Conservation (phyloP, 139 green algal genomes). For the Chlorella vulgaris region DNA sequence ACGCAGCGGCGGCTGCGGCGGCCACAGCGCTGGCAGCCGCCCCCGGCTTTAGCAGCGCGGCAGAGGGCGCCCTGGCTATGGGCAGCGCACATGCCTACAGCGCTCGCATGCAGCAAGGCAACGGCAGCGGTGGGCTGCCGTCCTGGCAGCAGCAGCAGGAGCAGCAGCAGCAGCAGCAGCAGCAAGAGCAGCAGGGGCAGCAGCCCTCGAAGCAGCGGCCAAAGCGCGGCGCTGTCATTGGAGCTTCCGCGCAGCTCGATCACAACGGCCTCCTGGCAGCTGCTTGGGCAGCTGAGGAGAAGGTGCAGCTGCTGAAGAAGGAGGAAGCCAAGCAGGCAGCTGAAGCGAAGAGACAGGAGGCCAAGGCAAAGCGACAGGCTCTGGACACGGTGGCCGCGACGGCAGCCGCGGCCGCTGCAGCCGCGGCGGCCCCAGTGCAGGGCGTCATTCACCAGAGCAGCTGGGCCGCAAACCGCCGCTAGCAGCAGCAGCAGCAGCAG, state of each 20-base stretch:
- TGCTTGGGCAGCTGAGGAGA: slow-evolving; percentile 15
- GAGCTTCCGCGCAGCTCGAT: slow-evolving; percentile 65
- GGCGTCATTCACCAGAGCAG: too few relatives aligned
- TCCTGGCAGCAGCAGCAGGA: background rate
- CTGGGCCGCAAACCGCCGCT: background rate
- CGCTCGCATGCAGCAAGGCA: background rate
- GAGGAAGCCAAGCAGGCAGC: slow-evolving; percentile 18
- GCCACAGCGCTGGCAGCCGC: background rate
- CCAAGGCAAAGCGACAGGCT: background rate
- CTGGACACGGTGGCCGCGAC: background rate
- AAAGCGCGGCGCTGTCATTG: slow-evolving; percentile 61
- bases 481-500: background rate
- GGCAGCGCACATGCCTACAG: background rate
- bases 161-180: background rate
- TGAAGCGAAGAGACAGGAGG: slow-evolving; percentile 16
- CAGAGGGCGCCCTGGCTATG: slow-evolving; percentile 12
- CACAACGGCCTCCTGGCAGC: slow-evolving; percentile 31
- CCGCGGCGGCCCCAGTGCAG: background rate
- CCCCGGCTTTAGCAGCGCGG: slow-evolving; percentile 26
- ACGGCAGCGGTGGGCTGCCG: background rate
- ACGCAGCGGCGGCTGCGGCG: background rate
- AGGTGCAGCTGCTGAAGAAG: slow-evolving; percentile 39
- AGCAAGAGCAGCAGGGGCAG: background rate
- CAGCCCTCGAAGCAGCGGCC: background rate
- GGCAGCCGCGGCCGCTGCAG: slow-evolving; percentile 13